phyloP scores from a whole-genome alignment of 306 rosid species.

The Cicer yamashitae region DNA sequence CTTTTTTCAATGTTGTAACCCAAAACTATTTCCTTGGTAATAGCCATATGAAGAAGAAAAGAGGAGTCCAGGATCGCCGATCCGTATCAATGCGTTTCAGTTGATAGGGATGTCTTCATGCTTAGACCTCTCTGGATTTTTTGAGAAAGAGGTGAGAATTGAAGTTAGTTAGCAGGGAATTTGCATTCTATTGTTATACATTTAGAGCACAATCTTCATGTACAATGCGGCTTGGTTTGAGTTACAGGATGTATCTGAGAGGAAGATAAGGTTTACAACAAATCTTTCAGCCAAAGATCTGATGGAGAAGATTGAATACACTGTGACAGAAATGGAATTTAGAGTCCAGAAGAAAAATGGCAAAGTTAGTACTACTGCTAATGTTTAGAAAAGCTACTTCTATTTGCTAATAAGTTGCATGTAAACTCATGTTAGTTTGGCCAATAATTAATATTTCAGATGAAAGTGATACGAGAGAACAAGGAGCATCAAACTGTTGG shows the following conservation, averaged over 20 bases:
- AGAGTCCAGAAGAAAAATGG: slow-evolving; percentile 83
- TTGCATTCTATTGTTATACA: background rate
- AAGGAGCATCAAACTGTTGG: slow-evolving; percentile 57
- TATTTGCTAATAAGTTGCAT: slow-evolving; percentile 23
- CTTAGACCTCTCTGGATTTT: slow-evolving; percentile 94
- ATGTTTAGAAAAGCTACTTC: slow-evolving; percentile 17
- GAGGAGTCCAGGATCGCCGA: slow-evolving; percentile 57
- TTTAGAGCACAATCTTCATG: background rate
- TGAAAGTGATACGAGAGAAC: slow-evolving; percentile 70
- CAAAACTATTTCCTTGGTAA: slow-evolving; percentile 40
- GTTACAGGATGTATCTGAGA: slow-evolving; percentile 79
- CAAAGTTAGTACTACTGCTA: slow-evolving; percentile 55
- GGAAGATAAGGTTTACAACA: slow-evolving; percentile 91
- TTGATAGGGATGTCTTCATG: slow-evolving; percentile 92
- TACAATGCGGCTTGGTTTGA: slow-evolving; percentile 37
- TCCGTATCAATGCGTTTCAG: slow-evolving; percentile 85
- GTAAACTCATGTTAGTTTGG: slow-evolving; percentile 19
- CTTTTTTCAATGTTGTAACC: slow-evolving; percentile 13
- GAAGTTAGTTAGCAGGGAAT: background rate
- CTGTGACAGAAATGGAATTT: slow-evolving; percentile 74
- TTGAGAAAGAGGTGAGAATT: slow-evolving; percentile 85
- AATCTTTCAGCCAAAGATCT: slow-evolving; percentile 74
- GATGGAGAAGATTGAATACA: slow-evolving; percentile 71
- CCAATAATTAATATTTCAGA: slow-evolving; percentile 55
- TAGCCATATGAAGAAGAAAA: slow-evolving; percentile 60